Evolutionary conservation across 2,329 filamentous ascomycete species (phyloP), one percentile per base, ranked within the genome.

Genomic region (Phaeomoniella chlamydospora): DNA sequence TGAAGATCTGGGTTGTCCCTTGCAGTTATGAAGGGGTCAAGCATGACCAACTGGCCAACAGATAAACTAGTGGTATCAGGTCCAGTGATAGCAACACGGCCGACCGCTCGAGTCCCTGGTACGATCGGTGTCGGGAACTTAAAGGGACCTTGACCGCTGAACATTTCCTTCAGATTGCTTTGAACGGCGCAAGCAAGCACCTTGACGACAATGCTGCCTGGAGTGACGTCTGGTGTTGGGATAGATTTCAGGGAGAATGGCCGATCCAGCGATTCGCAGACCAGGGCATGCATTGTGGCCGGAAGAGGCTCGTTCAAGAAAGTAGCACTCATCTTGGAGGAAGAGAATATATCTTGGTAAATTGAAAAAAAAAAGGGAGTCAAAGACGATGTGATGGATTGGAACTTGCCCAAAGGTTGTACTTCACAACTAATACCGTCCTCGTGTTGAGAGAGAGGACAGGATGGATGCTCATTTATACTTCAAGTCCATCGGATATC

Each of bases 31-130:
- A 39, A 42, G 12, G 36, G 32, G 10, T 46, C 44, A 3, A 45
- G 17, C 13, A 45, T 13, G 5, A 46, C 43, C 4, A 45, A 43
- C 34, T 46, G 44, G 15, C 42, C 43, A 12, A 40, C 12, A 32
- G 35, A n/a, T 4, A 45, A 36, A 18, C 26, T 44, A 10, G 43
- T 46, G 10, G 44, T 37, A 18, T 46, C 43, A 5, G 39, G 41
- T 15, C 41, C 39, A 4, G 36, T n/a, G 14, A 37, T 61, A 6
- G 56, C 58, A 18, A 64, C 51, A 34, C 55, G 53, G 12, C 63
- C 62, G 18, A 57, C 55, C 4, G 60, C 64, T 31, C 57, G 51
- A 9, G 50, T 48, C 1, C 64, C 41, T 13, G 43, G 41, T 13
- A 39, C 35, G 33, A 30, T 39, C 37, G 34, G 43, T 5, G 37